These are phyloP conservation scores for Avena eriantha DNA, from an alignment of 176 grass and related monocot genomes.

Conservation along the genomic window DNA sequence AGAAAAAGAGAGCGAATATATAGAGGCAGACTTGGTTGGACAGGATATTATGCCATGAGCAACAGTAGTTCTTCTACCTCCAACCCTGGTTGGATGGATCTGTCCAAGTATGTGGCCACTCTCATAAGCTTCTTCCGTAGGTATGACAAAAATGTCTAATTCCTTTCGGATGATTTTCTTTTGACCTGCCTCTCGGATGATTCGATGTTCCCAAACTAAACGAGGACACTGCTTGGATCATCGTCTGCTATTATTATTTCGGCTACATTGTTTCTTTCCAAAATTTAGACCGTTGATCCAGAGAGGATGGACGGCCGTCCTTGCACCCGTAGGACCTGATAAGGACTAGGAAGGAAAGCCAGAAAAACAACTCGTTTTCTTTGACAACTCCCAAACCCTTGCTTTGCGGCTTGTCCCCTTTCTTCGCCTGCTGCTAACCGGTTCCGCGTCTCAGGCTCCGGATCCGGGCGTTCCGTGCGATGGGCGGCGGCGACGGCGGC, in stretches of 20 bases:
- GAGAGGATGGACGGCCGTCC: background rate
- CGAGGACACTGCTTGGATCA: background rate
- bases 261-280: background rate
- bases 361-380: background rate
- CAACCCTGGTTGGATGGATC: constrained; percentile 4
- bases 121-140: constrained; percentile 49
- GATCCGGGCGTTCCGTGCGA: constrained; percentile 36
- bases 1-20: background rate
- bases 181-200: no score
- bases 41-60: background rate
- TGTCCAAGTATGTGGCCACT: constrained; percentile 29
- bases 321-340: background rate
- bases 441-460: constrained; percentile 39
- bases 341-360: background rate
- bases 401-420: background rate
- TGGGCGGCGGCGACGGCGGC: constrained; percentile 42
- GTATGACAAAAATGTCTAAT: background rate
- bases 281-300: background rate
- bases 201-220: background rate
- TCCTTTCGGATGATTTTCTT: no score
- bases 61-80: background rate
- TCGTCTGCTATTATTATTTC: no score
- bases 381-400: constrained; percentile 23
- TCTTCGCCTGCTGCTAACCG: constrained; percentile 10
- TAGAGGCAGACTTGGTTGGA: background rate